phyloP scores from a whole-genome alignment of 2,329 filamentous ascomycete genomes.

The Colletotrichum brevisporum region DNA sequence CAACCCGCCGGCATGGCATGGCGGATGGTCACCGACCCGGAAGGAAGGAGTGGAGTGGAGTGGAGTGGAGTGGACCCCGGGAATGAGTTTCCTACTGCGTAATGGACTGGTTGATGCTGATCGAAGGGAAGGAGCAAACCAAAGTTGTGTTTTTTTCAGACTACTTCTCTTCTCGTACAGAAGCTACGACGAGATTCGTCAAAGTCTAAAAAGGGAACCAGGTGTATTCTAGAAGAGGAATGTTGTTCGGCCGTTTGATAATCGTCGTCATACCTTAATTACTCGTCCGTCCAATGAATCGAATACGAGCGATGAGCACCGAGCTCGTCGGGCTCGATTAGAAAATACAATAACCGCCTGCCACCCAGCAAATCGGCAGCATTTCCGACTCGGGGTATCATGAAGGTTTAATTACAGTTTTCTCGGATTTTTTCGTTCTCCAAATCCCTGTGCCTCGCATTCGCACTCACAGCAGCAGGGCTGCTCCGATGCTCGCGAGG shows the following conservation, averaged over 20 bases:
- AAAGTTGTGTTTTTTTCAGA: background rate
- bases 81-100: conserved; percentile 31
- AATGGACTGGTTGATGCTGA: conserved; percentile 18
- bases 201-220: background rate
- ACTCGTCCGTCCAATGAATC: background rate
- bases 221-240: conserved; percentile 16
- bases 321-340: conserved; percentile 18
- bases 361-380: background rate
- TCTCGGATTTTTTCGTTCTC: background rate
- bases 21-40: conserved; percentile 29
- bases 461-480: conserved; percentile 47
- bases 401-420: conserved; percentile 1
- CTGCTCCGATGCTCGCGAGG: conserved; percentile 48
- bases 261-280: background rate
- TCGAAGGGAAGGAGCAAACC: background rate
- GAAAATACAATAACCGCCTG: conserved; percentile 19
- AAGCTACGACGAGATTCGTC: background rate
- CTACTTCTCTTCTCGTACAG: conserved; percentile 7
- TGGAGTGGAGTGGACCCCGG: conserved; percentile 2
- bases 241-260: conserved; percentile 6
- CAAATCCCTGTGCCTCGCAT: background rate
- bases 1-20: background rate
- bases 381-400: conserved; percentile 33
- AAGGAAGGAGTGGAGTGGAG: background rate
- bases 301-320: conserved; percentile 6